Evolutionary conservation across 2,329 filamentous ascomycete genomes (phyloP), one percentile per base, ranked within the genome.

Genomic region (Ceratocystis alfenasii): DNA sequence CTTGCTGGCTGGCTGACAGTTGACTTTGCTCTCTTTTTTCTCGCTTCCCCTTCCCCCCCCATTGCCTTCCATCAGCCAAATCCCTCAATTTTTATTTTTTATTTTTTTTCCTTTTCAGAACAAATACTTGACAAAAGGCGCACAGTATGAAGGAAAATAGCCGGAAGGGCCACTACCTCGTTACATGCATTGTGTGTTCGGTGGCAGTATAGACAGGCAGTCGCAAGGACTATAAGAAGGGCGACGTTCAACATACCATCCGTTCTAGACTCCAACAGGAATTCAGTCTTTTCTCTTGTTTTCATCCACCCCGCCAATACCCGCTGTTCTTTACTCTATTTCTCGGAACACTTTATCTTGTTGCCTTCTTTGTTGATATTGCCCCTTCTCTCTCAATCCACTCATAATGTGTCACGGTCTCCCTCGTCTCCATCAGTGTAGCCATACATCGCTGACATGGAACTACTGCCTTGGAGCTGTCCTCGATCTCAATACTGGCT

Each of bases 401-500:
- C 64, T 53, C 71, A 74, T 71, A 28, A 83, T 83, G 81, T 83
- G 81, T 69, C 77, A 80, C 75, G 80, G 79, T 63, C 80, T 81
- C 69, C 81, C 81, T 65, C 78, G 79, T 63, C 74, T 75, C 68
- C 81, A 83, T 69, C 74, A 78, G 15, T 83, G 81, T 71, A 75
- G 76, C 28, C 81, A 83, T 71, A 79, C 78, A n/a, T 82, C 80
- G 60, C 76, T 82, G 69, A 78, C 77, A 68, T 83, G 80, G 79
- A 76, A 80, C 70, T 82, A 82, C 72, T 83, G 81, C 70, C 78
- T 80, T 0, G 72, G 73, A 17, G 73, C 72, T 4, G 33, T 75
- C 67, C 78, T 82, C 67, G 79, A 83, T 71, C 72, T 80, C 41
- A 72, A 75, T 45, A 82, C 80, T 0, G 79, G 80, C 20, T 78